phyloP scores from a whole-genome alignment of 352 stramenopile species.

The Phytophthora pinifolia region DNA sequence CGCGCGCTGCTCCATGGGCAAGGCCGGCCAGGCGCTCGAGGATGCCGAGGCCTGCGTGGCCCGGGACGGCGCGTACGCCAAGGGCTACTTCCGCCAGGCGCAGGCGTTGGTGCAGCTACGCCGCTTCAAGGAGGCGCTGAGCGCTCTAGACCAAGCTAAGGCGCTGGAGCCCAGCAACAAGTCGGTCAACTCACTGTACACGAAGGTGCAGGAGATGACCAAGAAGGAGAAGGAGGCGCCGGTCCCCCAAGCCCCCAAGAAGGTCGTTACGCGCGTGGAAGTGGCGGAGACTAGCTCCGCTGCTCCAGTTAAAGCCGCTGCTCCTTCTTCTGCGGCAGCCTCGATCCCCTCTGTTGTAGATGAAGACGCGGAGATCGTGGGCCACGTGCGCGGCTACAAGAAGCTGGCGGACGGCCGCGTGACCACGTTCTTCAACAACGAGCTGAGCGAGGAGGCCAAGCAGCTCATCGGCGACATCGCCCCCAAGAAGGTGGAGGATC shows the following conservation, averaged over 20 bases:
- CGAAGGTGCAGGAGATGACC: slow-evolving; percentile 60
- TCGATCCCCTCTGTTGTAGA: slow-evolving; percentile 34
- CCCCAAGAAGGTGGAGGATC: slow-evolving; percentile 81
- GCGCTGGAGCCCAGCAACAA: slow-evolving; percentile 74
- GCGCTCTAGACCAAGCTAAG: slow-evolving; percentile 61
- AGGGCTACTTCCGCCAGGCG: slow-evolving; percentile 84
- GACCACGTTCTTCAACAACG: slow-evolving; percentile 99
- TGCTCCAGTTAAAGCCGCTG: slow-evolving; percentile 6
- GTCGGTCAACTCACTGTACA: slow-evolving; percentile 60
- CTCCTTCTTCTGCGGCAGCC: not conserved
- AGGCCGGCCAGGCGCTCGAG: slow-evolving; percentile 55
- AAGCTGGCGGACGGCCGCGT: slow-evolving; percentile 96
- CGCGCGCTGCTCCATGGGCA: slow-evolving; percentile 81
- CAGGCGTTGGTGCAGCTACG: slow-evolving; percentile 75
- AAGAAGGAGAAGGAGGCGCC: slow-evolving; percentile 57
- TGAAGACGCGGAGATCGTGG: slow-evolving; percentile 64
- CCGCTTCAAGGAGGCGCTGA: slow-evolving; percentile 66
- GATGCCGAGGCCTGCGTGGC: slow-evolving; percentile 72
- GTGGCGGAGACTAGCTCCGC: slow-evolving; percentile 26
- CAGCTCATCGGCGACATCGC: slow-evolving; percentile 97
- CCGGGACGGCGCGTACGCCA: slow-evolving; percentile 64
- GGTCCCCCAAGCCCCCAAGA: slow-evolving; percentile 37
- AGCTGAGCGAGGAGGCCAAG: slow-evolving; percentile 97
- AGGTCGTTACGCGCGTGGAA: slow-evolving; percentile 64
- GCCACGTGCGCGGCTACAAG: slow-evolving; percentile 93